phyloP scores from a whole-genome alignment of 371 early-diverging fungal genomes.

The Cokeromyces recurvatus region DNA sequence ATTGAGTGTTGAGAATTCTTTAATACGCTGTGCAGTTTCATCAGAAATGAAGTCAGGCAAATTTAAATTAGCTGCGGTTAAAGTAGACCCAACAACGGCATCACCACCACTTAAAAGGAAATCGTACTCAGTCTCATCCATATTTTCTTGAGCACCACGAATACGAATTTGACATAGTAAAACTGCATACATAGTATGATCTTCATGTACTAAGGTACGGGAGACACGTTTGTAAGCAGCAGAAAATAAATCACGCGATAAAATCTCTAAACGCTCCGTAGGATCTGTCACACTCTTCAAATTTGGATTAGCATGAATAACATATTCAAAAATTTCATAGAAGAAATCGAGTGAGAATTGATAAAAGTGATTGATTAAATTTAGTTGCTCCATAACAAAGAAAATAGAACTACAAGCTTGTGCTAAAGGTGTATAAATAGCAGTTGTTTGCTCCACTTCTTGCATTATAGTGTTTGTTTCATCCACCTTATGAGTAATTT shows the following conservation, averaged over 20 bases:
- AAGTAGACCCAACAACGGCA: slow-evolving; percentile 40
- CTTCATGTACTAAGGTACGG: slow-evolving; percentile 84
- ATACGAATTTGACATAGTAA: slow-evolving; percentile 85
- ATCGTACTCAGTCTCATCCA: slow-evolving; percentile 75
- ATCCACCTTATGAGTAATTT: slow-evolving; percentile 87
- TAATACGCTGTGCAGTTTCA: slow-evolving; percentile 52
- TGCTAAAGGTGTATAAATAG: slow-evolving; percentile 89
- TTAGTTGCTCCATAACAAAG: slow-evolving; percentile 94
- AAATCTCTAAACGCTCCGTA: slow-evolving; percentile 65
- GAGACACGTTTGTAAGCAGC: slow-evolving; percentile 82
- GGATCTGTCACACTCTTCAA: slow-evolving; percentile 72
- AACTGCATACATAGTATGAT: slow-evolving; percentile 86
- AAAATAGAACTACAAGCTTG: slow-evolving; percentile 90
- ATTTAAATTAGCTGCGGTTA: slow-evolving; percentile 35
- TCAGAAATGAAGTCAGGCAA: slow-evolving; percentile 57
- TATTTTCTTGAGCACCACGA: slow-evolving; percentile 50
- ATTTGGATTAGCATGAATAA: slow-evolving; percentile 76
- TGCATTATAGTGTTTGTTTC: slow-evolving; percentile 94
- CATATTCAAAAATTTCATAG: slow-evolving; percentile 86
- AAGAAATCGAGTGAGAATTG: slow-evolving; percentile 98
- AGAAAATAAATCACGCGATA: slow-evolving; percentile 81
- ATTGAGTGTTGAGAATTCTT: slow-evolving; percentile 48
- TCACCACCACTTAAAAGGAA: slow-evolving; percentile 61
- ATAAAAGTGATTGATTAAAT: slow-evolving; percentile 88
- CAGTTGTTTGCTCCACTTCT: slow-evolving; percentile 91